phyloP scores from a whole-genome alignment of 2,329 filamentous ascomycete genomes.

The Penicillium paneum region DNA sequence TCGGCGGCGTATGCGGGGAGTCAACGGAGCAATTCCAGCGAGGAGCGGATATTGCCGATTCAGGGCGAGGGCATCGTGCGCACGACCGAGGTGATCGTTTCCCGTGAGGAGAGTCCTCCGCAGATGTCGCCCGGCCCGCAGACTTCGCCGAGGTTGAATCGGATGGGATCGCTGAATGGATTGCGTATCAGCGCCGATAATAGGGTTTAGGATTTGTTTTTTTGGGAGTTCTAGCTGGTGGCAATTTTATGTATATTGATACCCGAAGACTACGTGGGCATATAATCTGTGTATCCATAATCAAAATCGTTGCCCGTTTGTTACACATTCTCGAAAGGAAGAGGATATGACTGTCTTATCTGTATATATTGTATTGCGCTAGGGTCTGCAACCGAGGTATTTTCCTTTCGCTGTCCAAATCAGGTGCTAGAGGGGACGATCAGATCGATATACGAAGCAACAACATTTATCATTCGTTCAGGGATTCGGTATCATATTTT shows the following conservation, averaged over 20 bases:
- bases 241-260: neutral
- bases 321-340: neutral
- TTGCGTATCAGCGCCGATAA: neutral
- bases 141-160: neutral
- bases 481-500: too few species aligned
- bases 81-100: conserved; percentile 5
- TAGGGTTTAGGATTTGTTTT: neutral
- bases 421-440: neutral
- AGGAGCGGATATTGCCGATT: conserved; percentile 9
- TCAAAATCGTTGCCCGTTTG: neutral
- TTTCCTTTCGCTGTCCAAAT: neutral
- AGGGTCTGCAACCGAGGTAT: neutral
- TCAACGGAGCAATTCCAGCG: conserved; percentile 10
- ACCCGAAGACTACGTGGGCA: neutral
- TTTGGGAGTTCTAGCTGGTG: neutral
- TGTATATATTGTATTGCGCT: neutral
- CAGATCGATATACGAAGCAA: too few species aligned
- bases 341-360: neutral
- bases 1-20: neutral
- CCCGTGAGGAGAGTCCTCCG: neutral
- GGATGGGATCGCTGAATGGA: neutral
- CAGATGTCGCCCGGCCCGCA: neutral
- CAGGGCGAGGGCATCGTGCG: neutral
- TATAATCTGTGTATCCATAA: neutral
- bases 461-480: too few species aligned